Base-by-base conservation (phyloP, 345 rosid species). In the Chamaenerion angustifolium region DNA sequence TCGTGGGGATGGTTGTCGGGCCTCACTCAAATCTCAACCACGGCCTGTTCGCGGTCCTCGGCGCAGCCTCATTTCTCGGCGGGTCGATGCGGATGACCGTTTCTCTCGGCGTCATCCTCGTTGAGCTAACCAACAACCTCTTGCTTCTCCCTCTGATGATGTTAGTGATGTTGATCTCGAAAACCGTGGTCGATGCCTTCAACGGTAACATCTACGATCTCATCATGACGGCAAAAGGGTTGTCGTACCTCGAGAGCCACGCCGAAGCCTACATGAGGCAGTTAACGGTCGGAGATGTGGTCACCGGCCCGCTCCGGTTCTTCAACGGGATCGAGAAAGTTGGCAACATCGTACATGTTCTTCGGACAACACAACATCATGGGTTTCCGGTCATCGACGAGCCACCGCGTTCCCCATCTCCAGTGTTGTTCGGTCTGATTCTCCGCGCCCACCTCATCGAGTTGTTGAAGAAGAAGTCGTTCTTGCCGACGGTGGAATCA, bases 81-180 rank as follows among this genome's bases (percentile, higher is more conserved):
- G 96, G 98, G 57, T 71, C 98, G 19, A 92, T 87, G 98, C 76
- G 95, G 78, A 80, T 71, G 87, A 92, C 98, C 0, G 90, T 92
- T 40, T 92, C 96, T 37, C 67, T 85, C 16, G 82, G 95, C 63
- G 95, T 82, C 19, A 78, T 92, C 57, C 74, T 92, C 58, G 69
- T 87, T 59, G 96, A 92, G 71, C 57, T 87, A 57, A 92, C 95
- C 37, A 92, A 84, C 67, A 92, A 87, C 60, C 81, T 92, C 9
- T 70, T 87, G 55, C 59, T 92, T 14, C 72, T 92, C 4, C 96
- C 98, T 23, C 62, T 92, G 79, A 82, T 87, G 78, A 87, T 92
- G 98, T 45, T 92, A 58, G 94, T 84, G 63, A 95, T 92, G 64
- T 73, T 92, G 49, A 66, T 84, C 57, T 92, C 96, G 13, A 92